Evolutionary conservation across 306 rosid genomes (phyloP).

Genomic region (Vigna angularis): DNA sequence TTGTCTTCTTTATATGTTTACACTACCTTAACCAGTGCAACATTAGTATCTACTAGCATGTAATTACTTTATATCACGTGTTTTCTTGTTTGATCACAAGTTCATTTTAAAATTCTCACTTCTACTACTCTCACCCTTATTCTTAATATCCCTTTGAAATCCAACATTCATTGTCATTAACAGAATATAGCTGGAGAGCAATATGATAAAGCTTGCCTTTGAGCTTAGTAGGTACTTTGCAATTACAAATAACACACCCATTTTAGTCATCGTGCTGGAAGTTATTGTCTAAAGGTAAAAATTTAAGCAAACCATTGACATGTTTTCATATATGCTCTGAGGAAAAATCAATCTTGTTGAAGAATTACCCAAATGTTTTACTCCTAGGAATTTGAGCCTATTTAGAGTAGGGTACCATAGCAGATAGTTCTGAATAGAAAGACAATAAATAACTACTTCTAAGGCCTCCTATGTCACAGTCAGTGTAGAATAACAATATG

Average conservation of each 20-base stretch:
- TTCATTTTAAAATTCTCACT: background rate
- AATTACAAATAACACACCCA: background rate
- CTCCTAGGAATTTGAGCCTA: conserved; percentile 7
- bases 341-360: conserved; percentile 27
- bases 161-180: background rate
- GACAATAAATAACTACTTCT: conserved; percentile 22
- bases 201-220: background rate
- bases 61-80: background rate
- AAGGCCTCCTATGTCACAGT: background rate
- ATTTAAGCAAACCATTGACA: conserved; percentile 3
- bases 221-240: background rate
- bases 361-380: conserved; percentile 3
- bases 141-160: background rate
- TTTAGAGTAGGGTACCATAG: background rate
- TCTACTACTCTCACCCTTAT: background rate
- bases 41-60: background rate
- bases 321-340: conserved; percentile 1
- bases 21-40: background rate
- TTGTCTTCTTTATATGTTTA: background rate
- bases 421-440: conserved; percentile 6
- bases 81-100: background rate
- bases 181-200: background rate
- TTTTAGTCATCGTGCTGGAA: background rate
- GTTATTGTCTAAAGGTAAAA: conserved; percentile 8
- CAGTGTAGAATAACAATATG: conserved; percentile 8